Evolutionary conservation across 2,329 filamentous ascomycete genomes (phyloP).

Genomic region (Alternaria angustiovoidea): DNA sequence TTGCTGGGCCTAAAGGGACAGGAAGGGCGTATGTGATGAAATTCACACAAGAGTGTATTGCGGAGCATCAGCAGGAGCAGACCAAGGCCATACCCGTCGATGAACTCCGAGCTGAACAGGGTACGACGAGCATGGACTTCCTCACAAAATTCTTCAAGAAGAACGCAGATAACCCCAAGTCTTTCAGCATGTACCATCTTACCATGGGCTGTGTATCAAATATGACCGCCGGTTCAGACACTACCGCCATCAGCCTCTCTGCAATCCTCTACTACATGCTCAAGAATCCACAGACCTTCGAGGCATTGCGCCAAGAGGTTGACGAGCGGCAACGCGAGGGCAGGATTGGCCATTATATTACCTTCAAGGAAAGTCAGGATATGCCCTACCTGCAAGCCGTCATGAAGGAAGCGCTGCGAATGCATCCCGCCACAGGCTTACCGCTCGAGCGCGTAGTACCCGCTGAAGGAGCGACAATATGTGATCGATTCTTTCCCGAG

Average conservation of each 20-base stretch:
- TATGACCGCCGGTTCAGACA: conserved; percentile 56
- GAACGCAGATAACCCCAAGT: conserved; percentile 32
- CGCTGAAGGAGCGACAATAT: conserved; percentile 23
- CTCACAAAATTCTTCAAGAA: conserved; percentile 25
- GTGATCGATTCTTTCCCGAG: conserved; percentile 25
- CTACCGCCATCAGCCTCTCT: conserved; percentile 52
- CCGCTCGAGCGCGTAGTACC: conserved; percentile 34
- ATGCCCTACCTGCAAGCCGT: conserved; percentile 43
- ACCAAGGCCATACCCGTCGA: conserved; percentile 16
- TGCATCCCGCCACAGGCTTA: conserved; percentile 35
- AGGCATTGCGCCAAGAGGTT: conserved; percentile 25
- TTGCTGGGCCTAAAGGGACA: conserved; percentile 39
- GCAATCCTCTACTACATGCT: conserved; percentile 34
- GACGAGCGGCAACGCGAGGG: conserved; percentile 9
- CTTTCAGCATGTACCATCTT: conserved; percentile 49
- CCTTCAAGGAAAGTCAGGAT: conserved; percentile 33
- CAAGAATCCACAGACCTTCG: conserved; percentile 19
- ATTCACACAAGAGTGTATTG: conserved; percentile 27
- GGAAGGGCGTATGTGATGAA: conserved; percentile 42
- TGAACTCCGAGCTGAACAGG: conserved; percentile 1
- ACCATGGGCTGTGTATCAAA: conserved; percentile 47
- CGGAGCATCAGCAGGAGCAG: conserved; percentile 21
- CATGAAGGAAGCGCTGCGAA: conserved; percentile 37
- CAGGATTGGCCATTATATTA: conserved; percentile 9
- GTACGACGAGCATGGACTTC: conserved; percentile 18